phyloP scores from a whole-genome alignment of 805 yeast genomes.

The Hanseniaspora singularis region DNA sequence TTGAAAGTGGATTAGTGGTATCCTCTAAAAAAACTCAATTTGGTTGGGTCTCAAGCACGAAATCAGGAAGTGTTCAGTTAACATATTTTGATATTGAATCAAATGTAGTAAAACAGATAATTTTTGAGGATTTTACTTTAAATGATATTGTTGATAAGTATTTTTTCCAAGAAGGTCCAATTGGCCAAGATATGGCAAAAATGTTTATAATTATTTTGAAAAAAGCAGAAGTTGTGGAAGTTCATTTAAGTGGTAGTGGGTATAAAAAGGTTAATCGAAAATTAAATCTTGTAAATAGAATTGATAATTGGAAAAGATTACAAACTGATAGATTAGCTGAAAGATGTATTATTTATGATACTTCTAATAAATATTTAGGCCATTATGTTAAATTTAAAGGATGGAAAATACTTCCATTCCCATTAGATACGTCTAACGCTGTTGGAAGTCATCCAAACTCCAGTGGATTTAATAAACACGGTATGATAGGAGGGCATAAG shows the following conservation, averaged over 20 bases:
- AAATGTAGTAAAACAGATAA: not conserved
- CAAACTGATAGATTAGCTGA: conserved; percentile 14
- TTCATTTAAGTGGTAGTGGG: not conserved
- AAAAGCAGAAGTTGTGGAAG: conserved; percentile 9
- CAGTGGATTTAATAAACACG: no score
- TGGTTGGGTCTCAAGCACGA: not conserved
- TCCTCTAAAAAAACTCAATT: conserved; percentile 2
- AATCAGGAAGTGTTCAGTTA: not conserved
- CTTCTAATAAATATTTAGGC: conserved; percentile 5
- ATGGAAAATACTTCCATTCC: conserved; percentile 14
- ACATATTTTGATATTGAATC: not conserved
- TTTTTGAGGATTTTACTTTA: not conserved
- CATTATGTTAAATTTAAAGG: conserved; percentile 15
- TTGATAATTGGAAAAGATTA: conserved; percentile 12
- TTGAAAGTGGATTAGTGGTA: not conserved
- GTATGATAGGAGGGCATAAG: not conserved
- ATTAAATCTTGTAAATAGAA: not conserved
- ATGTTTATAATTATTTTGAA: not conserved
- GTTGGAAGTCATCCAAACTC: no score
- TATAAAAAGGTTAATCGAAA: not conserved
- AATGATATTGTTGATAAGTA: conserved; percentile 2
- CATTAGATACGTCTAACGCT: not conserved
- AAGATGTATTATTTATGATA: conserved; percentile 11
- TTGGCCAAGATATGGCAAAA: conserved; percentile 8
- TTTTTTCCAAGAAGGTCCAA: conserved; percentile 12